Percentiles rank a stretch among this genome's conserved stretches.
phyloP scores from a whole-genome alignment of 2,329 filamentous ascomycete genomes.

The Fusarium mangiferae region DNA sequence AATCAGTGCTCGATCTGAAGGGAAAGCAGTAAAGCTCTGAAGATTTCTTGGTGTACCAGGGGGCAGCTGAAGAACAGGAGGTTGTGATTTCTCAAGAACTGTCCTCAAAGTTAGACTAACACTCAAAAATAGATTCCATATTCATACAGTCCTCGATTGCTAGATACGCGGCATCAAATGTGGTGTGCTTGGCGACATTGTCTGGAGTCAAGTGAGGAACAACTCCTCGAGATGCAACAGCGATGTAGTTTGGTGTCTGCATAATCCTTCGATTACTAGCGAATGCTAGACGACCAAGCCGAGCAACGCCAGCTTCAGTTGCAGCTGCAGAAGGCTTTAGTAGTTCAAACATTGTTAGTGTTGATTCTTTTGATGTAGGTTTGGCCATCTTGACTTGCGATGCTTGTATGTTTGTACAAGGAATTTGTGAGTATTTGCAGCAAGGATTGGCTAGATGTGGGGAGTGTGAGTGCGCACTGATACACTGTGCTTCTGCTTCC shows the following conservation, averaged over 20 bases:
- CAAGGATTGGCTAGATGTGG: constrained; percentile 26
- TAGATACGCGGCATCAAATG: constrained; percentile 78
- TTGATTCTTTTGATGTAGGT: constrained; percentile 28
- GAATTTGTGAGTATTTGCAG: constrained; percentile 29
- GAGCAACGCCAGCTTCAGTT: constrained; percentile 59
- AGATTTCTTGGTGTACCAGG: constrained; percentile 65
- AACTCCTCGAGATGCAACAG: constrained; percentile 82
- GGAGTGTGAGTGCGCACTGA: constrained; percentile 5
- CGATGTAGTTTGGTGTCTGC: constrained; percentile 85
- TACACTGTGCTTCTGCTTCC: constrained; percentile 1
- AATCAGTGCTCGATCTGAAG: constrained; percentile 72
- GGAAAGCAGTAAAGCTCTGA: constrained; percentile 80
- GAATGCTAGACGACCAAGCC: constrained; percentile 75
- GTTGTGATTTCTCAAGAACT: constrained; percentile 67
- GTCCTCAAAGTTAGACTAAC: constrained; percentile 6
- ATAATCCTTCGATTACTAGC: constrained; percentile 71
- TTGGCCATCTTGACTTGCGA: constrained; percentile 45
- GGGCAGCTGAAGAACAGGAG: constrained; percentile 60
- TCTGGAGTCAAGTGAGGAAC: constrained; percentile 93
- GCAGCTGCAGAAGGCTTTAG: constrained; percentile 51
- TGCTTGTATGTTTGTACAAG: background rate
- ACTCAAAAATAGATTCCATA: background rate
- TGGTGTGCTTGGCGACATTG: constrained; percentile 72
- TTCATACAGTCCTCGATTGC: constrained; percentile 91
- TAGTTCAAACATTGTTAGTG: constrained; percentile 56